Percentiles rank a stretch among this genome's conserved stretches.
Evolutionary conservation across 345 rosid genomes (phyloP).

Genomic region (Eucalyptus cloeziana): DNA sequence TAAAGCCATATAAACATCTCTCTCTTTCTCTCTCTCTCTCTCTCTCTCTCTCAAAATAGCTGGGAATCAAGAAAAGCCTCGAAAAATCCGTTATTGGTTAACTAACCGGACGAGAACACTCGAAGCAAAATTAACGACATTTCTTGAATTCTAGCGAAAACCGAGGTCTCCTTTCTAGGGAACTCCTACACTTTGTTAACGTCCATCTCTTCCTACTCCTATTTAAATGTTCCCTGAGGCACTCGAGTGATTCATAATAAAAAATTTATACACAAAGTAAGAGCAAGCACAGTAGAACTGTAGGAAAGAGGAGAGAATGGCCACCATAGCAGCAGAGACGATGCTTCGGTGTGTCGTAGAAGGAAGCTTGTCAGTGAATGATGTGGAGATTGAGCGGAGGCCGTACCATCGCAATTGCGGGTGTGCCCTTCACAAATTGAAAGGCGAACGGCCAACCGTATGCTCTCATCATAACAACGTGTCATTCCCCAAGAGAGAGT

Average conservation of each 20-base stretch:
- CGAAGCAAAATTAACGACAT: neutral
- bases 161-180: neutral
- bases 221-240: neutral
- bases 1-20: neutral
- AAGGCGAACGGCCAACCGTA: neutral
- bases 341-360: neutral
- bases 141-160: neutral
- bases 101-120: neutral
- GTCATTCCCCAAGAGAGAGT: neutral
- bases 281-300: neutral
- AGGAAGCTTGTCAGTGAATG: neutral
- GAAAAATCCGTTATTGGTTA: neutral
- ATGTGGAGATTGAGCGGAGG: neutral
- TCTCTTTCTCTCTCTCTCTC: neutral
- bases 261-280: neutral
- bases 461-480: neutral
- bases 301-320: neutral
- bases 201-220: neutral
- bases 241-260: neutral
- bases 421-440: constrained; percentile 1
- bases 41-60: neutral
- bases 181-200: neutral
- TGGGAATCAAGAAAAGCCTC: neutral
- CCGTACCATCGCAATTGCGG: constrained; percentile 6
- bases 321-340: neutral